These are phyloP conservation scores for Nigrospora oryzae DNA, from an alignment of 2,329 filamentous ascomycete genomes.

Conservation along the genomic window DNA sequence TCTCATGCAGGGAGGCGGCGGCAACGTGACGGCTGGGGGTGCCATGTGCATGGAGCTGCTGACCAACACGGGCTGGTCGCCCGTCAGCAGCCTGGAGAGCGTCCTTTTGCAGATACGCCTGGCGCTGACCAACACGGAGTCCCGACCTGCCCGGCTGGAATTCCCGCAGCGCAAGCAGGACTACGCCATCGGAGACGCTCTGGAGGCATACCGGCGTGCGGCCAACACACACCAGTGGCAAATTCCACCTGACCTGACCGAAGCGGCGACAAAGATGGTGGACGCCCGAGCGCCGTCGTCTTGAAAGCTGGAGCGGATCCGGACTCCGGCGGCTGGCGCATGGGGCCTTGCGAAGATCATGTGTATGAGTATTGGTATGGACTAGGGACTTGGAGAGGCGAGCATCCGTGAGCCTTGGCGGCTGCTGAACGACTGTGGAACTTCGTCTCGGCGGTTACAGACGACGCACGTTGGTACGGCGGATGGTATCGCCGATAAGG, in stretches of 20 bases:
- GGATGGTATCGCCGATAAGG: too few species aligned
- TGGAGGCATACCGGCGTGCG: constrained; percentile 64
- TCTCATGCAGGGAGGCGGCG: constrained; percentile 67
- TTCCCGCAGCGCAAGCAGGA: constrained; percentile 22
- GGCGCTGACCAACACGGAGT: constrained; percentile 62
- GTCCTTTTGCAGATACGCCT: constrained; percentile 75
- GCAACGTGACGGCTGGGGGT: constrained; percentile 77
- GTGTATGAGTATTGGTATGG: too few species aligned
- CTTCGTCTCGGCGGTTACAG: too few species aligned
- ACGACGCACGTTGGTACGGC: too few species aligned
- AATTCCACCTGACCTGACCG: constrained; percentile 53
- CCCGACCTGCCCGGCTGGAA: constrained; percentile 62
- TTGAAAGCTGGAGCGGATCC: too few species aligned
- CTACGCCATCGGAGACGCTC: constrained; percentile 63
- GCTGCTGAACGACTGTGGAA: too few species aligned
- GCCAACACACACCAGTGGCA: constrained; percentile 65
- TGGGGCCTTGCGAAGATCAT: too few species aligned
- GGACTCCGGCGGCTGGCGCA: too few species aligned
- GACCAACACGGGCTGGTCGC: constrained; percentile 76
- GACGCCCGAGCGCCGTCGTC: neutral
- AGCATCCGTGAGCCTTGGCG: too few species aligned
- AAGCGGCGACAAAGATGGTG: constrained; percentile 9
- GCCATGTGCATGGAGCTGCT: constrained; percentile 79
- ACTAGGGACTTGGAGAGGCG: too few species aligned
- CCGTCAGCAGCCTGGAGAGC: constrained; percentile 65